Evolutionary conservation across 139 green algal genomes (phyloP).

Genomic region (Volvox reticuliferus): DNA sequence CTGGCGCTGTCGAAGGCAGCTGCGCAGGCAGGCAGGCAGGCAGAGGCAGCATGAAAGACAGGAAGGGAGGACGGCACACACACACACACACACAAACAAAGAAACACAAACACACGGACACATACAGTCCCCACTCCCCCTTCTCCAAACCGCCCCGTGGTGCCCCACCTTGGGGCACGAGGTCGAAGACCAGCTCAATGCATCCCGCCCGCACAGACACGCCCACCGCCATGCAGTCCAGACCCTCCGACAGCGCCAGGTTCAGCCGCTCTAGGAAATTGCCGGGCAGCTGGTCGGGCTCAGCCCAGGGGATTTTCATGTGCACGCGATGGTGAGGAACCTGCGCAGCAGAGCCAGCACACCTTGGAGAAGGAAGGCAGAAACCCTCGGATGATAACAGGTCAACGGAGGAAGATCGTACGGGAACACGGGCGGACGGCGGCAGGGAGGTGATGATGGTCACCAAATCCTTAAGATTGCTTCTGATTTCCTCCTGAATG

Average conservation of each 20-base stretch:
- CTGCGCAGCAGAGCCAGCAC: background rate
- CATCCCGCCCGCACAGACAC: conserved; percentile 29
- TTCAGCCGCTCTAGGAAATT: conserved; percentile 46
- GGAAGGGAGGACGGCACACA: too few species aligned
- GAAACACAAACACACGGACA: too few species aligned
- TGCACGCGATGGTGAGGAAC: conserved; percentile 14
- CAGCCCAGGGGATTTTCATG: conserved; percentile 45
- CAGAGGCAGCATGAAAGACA: too few species aligned
- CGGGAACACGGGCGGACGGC: too few species aligned
- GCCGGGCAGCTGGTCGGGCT: conserved; percentile 35
- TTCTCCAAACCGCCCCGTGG: background rate
- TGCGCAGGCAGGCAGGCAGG: background rate
- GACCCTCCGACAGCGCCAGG: conserved; percentile 8
- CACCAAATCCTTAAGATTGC: too few species aligned
- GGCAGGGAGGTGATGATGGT: too few species aligned
- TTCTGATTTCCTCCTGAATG: too few species aligned
- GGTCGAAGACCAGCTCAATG: conserved; percentile 46
- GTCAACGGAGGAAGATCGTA: too few species aligned
- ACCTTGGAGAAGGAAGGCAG: too few species aligned
- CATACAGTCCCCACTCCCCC: background rate
- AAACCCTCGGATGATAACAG: too few species aligned
- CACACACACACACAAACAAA: too few species aligned
- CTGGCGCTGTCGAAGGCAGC: conserved; percentile 10
- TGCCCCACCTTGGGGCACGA: conserved; percentile 17
- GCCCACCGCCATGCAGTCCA: conserved; percentile 34